phyloP scores from a whole-genome alignment of 2,329 filamentous ascomycete genomes.

The Westerdykella aurantiaca region DNA sequence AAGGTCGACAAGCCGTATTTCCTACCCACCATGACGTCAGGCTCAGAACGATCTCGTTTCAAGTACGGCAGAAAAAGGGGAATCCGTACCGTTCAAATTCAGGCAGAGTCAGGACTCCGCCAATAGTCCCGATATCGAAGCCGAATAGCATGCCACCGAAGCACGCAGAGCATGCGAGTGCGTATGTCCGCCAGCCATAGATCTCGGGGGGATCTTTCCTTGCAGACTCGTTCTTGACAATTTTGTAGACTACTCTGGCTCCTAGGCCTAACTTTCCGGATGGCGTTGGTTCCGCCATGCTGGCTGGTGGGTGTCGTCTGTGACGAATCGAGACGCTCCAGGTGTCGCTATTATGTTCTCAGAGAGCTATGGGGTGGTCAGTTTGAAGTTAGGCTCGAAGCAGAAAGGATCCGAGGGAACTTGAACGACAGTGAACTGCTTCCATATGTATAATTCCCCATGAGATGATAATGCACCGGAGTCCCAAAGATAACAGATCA shows the following conservation, averaged over 20 bases:
- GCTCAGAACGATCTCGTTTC: background rate
- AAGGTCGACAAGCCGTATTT: constrained; percentile 49
- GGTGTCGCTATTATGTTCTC: background rate
- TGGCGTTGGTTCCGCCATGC: background rate
- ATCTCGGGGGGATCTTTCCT: constrained; percentile 60
- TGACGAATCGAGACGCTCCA: background rate
- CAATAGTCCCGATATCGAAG: constrained; percentile 61
- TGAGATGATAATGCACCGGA: too few relatives aligned
- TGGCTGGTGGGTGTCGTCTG: too few relatives aligned
- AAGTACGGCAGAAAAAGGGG: background rate
- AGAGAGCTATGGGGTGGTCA: background rate
- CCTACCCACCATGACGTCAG: constrained; percentile 22
- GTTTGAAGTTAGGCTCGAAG: background rate
- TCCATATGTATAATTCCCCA: background rate
- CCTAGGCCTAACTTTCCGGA: constrained; percentile 7
- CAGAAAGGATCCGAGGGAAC: background rate
- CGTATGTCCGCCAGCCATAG: constrained; percentile 64
- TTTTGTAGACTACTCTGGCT: constrained; percentile 45
- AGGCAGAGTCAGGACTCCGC: constrained; percentile 58
- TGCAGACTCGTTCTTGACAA: constrained; percentile 68
- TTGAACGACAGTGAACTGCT: background rate
- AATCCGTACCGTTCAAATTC: constrained; percentile 49
- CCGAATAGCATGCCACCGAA: constrained; percentile 67
- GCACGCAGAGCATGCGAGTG: constrained; percentile 59
- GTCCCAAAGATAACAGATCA: too few relatives aligned